Percentiles rank a stretch among this genome's conserved stretches.
phyloP scores from a whole-genome alignment of 768 basidiomycete genomes.

The Paxillus rubicundulus region DNA sequence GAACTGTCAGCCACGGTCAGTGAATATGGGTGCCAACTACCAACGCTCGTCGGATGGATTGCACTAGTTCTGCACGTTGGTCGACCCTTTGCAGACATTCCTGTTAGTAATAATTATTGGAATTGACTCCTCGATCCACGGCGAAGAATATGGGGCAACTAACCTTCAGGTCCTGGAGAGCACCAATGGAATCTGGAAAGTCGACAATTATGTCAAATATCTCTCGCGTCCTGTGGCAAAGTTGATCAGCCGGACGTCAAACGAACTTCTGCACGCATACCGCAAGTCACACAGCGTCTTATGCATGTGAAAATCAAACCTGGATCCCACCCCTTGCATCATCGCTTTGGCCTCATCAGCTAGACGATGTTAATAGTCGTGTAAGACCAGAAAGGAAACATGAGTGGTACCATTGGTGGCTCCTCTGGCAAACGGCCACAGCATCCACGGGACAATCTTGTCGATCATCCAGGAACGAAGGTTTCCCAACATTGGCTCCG shows the following conservation, averaged over 20 bases:
- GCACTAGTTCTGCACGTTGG: conserved; percentile 73
- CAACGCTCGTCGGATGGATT: conserved; percentile 76
- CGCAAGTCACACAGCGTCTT: conserved; percentile 86
- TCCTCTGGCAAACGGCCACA: conserved; percentile 71
- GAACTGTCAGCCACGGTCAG: conserved; percentile 4
- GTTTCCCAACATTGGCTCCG: conserved; percentile 54
- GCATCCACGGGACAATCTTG: conserved; percentile 83
- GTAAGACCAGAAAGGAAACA: conserved; percentile 3
- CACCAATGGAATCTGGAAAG: conserved; percentile 83
- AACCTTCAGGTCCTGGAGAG: conserved; percentile 84
- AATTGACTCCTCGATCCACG: background rate
- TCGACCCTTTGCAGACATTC: conserved; percentile 81
- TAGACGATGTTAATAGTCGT: conserved; percentile 26
- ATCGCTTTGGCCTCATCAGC: conserved; percentile 69
- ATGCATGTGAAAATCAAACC: conserved; percentile 92
- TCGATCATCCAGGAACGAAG: conserved; percentile 76
- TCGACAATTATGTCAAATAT: conserved; percentile 97
- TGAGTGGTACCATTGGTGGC: conserved; percentile 50
- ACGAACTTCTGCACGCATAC: conserved; percentile 40
- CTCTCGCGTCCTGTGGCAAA: conserved; percentile 58
- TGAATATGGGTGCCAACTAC: conserved; percentile 5
- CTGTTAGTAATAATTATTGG: conserved; percentile 30
- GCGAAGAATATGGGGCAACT: conserved; percentile 1
- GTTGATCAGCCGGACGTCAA: background rate
- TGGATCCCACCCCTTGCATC: conserved; percentile 73